Base-by-base conservation (phyloP, 768 basidiomycete species). In the Amanita thiersii region DNA sequence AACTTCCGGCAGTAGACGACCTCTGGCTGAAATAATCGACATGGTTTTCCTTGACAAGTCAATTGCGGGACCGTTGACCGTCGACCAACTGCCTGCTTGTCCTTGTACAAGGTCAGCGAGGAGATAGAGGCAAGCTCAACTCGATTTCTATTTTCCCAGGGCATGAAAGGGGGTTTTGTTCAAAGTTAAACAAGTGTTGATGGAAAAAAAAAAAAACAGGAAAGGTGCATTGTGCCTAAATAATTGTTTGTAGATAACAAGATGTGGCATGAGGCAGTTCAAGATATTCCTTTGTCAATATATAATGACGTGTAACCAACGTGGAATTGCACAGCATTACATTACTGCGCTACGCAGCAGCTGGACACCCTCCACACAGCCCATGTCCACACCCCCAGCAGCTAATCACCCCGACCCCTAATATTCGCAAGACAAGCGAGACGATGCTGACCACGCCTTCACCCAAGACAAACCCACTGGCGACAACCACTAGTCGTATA, bases 401-500 rank as follows among this genome's bases (percentile, higher is more conserved):
- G 54, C 87, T 93, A 12, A 66, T 62, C 5, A 79, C 77, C 5
- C 80, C 83, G 3, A 89, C 63, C 2, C 89, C 91, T 24, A 72
- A 70, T 23, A 81, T 87, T 47, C 79, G 77, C 46, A 96, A 59
- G 5, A 81, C 51, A 36, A 98, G 66, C 10, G 85, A 77, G 20
- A 92, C 60, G 34, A 98, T 72, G 55, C 91, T 92, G 30, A 87
- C 68, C 24, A 96, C 80, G 1, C 94, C 94, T 57, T 98, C 94
- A 14, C 94, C 94, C 12, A 98, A 67, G 18, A 98, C 93, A 57
- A 98, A 96, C 2, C 94, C 94, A 58, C 86, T 90, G 5, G 93
- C 94, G 29, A 94, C 69, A 18, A 97, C 77, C 52, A 98, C 83
- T 25, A 93, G 63, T 23, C 75, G 66, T 44, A 91, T 87, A 45